Evolutionary conservation across 2,329 filamentous ascomycete species (phyloP).

Genomic region (Aspergillus hiratsukae): DNA sequence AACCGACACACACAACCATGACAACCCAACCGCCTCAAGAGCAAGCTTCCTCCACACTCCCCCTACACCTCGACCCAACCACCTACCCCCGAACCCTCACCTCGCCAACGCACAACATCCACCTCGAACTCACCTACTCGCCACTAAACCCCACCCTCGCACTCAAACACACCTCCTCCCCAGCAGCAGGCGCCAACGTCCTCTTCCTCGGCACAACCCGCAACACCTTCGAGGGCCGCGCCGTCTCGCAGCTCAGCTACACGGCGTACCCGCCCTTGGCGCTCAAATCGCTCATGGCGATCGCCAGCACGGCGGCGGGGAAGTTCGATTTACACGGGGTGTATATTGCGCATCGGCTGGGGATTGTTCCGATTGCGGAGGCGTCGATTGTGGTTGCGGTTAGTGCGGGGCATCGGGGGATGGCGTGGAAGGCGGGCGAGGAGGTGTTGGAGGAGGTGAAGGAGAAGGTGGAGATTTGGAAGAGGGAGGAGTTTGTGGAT

Average conservation of each 20-base stretch:
- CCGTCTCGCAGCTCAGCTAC: conserved; percentile 43
- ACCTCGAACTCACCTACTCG: conserved; percentile 40
- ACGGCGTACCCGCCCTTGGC: conserved; percentile 40
- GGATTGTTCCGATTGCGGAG: conserved; percentile 81
- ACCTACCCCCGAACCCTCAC: conserved; percentile 38
- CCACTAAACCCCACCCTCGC: conserved; percentile 33
- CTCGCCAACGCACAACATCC: conserved; percentile 31
- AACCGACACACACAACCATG: background rate
- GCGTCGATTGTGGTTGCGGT: conserved; percentile 90
- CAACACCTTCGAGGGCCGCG: conserved; percentile 38
- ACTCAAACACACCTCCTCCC: conserved; percentile 36
- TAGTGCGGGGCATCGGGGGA: conserved; percentile 74
- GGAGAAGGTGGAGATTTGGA: conserved; percentile 88
- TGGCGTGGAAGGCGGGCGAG: conserved; percentile 83
- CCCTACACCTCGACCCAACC: conserved; percentile 33
- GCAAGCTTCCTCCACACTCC: conserved; percentile 4
- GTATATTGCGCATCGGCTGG: conserved; percentile 78
- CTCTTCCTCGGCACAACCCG: conserved; percentile 46
- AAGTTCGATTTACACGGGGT: conserved; percentile 65
- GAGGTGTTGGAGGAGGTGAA: conserved; percentile 86
- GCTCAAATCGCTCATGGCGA: conserved; percentile 36
- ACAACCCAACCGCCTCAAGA: background rate
- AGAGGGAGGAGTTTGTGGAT: conserved; percentile 78
- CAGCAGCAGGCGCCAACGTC: conserved; percentile 42
- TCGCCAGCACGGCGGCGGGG: conserved; percentile 45